Percentiles rank a stretch among this genome's conserved stretches.
These are phyloP conservation scores for Starmera caribaea DNA, from an alignment of 805 yeast genomes.

Conservation along the genomic window DNA sequence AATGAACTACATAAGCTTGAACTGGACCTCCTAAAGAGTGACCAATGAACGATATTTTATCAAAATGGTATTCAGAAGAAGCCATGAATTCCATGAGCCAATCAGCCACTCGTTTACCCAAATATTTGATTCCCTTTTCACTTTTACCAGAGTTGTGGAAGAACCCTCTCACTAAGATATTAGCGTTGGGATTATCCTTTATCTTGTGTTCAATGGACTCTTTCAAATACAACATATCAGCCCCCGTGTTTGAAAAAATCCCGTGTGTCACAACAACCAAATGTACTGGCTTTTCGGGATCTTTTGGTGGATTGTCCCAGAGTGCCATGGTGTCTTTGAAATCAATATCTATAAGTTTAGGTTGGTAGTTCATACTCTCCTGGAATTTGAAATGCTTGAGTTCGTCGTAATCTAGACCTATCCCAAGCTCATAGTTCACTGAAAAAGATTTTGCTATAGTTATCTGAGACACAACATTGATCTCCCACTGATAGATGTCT, in stretches of 20 bases:
- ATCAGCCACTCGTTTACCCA: constrained; percentile 76
- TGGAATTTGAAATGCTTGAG: constrained; percentile 7
- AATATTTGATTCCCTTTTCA: constrained; percentile 75
- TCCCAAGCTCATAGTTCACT: constrained; percentile 54
- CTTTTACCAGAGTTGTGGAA: constrained; percentile 81
- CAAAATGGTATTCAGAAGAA: constrained; percentile 34
- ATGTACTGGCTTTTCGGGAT: constrained; percentile 54
- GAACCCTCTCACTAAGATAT: constrained; percentile 74
- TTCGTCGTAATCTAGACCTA: constrained; percentile 35
- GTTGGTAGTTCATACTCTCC: not conserved
- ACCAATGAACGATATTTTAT: constrained; percentile 74
- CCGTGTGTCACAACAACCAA: constrained; percentile 87
- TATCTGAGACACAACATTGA: constrained; percentile 76
- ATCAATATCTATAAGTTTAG: not conserved
- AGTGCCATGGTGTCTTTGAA: constrained; percentile 33
- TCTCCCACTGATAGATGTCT: constrained; percentile 52
- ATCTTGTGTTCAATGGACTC: constrained; percentile 54
- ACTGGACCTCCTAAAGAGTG: constrained; percentile 93
- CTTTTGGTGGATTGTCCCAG: constrained; percentile 63
- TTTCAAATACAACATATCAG: constrained; percentile 83
- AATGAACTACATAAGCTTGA: constrained; percentile 85
- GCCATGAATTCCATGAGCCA: constrained; percentile 39
- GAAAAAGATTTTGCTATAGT: constrained; percentile 60
- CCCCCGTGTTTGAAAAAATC: constrained; percentile 77
- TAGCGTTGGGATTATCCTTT: constrained; percentile 19